phyloP scores from a whole-genome alignment of 441 rosid species.

The Erodium trifolium region DNA sequence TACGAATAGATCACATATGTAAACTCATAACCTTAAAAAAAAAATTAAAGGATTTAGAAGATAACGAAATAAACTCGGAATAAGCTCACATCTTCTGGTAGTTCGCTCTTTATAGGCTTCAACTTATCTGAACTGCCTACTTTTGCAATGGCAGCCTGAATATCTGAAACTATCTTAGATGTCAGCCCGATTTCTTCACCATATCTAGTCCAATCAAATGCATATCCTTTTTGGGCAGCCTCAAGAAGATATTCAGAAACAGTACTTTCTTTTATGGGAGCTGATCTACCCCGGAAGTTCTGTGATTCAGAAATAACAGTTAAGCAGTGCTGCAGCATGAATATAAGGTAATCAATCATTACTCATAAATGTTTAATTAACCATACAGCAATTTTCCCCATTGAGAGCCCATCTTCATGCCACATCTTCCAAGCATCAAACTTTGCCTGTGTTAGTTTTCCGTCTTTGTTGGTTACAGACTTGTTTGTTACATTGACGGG shows the following conservation, averaged over 20 bases:
- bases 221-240: conserved; percentile 35
- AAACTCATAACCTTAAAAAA: background rate
- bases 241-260: conserved; percentile 37
- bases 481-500: conserved; percentile 14
- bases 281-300: conserved; percentile 39
- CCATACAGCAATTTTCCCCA: conserved; percentile 37
- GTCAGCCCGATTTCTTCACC: conserved; percentile 33
- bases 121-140: conserved; percentile 39
- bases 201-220: conserved; percentile 34
- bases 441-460: conserved; percentile 32
- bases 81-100: conserved; percentile 36
- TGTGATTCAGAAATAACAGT: conserved; percentile 12
- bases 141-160: conserved; percentile 33
- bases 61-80: background rate
- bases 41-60: background rate
- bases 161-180: conserved; percentile 23
- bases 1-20: background rate
- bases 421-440: conserved; percentile 47
- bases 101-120: conserved; percentile 40
- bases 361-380: conserved; percentile 8
- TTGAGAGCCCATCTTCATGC: conserved; percentile 36
- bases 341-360: background rate
- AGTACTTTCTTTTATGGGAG: conserved; percentile 43
- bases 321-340: conserved; percentile 3
- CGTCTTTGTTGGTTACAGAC: conserved; percentile 15